Percentiles rank a stretch among this genome's conserved stretches.
Conservation (phyloP, 805 yeast species). For the Starmerella gropengiesseri region DNA sequence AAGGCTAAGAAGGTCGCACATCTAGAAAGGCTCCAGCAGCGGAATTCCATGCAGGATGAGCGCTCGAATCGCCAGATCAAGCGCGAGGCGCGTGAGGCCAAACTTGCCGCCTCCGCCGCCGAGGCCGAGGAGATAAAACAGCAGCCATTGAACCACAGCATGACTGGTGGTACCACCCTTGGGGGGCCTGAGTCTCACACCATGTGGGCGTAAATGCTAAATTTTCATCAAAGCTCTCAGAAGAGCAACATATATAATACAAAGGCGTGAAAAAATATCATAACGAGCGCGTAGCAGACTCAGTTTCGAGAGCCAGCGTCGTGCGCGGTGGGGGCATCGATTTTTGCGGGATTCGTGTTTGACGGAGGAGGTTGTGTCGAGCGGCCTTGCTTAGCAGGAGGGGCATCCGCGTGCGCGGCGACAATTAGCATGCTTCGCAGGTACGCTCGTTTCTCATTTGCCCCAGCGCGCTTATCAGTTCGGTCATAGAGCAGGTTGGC, state of each 20-base stretch:
- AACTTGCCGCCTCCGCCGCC: constrained; percentile 8
- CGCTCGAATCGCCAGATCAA: constrained; percentile 21
- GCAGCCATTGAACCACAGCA: constrained; percentile 7
- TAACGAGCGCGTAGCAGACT: no score
- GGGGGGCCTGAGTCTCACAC: constrained; percentile 24
- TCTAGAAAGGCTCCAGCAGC: constrained; percentile 9
- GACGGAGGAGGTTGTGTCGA: no score
- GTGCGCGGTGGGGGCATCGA: no score
- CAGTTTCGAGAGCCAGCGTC: no score
- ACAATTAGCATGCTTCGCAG: constrained; percentile 13
- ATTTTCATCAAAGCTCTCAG: background rate
- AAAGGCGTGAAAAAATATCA: background rate
- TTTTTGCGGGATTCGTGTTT: no score
- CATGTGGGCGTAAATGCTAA: constrained; percentile 15
- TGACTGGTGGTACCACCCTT: constrained; percentile 21
- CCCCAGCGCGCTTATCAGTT: constrained; percentile 15
- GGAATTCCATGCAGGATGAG: constrained; percentile 1
- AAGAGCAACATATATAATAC: background rate
- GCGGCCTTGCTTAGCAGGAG: no score
- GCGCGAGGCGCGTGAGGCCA: constrained; percentile 17
- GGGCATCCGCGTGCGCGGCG: constrained; percentile 8
- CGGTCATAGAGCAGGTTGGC: constrained; percentile 19
- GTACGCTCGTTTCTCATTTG: constrained; percentile 18
- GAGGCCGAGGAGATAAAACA: constrained; percentile 1
- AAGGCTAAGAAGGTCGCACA: constrained; percentile 25